These are phyloP conservation scores for Eucalyptus sp. DNA, from an alignment of 345 rosid genomes.

Conservation along the genomic window DNA sequence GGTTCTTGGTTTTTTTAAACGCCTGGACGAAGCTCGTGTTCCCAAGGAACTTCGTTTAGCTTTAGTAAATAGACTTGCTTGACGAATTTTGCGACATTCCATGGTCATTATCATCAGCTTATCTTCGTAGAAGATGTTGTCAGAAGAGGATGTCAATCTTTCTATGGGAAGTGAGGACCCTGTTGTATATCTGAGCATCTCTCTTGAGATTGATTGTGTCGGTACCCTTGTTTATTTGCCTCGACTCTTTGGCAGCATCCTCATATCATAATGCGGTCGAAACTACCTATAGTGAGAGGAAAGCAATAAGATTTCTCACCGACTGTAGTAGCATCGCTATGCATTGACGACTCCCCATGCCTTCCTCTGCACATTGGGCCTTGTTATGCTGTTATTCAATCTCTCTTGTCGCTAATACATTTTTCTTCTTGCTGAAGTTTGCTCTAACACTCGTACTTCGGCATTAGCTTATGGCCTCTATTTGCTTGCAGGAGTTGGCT, in stretches of 20 bases:
- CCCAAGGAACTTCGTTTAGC: neutral
- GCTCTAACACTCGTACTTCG: neutral
- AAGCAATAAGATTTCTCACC: neutral
- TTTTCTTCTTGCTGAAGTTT: neutral
- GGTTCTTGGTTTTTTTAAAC: neutral
- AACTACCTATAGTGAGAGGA: neutral
- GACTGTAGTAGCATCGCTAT: neutral
- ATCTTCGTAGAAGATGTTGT: neutral
- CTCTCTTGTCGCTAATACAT: neutral
- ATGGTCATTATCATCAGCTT: neutral
- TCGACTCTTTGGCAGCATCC: neutral
- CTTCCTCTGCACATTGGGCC: neutral
- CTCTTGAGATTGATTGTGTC: neutral
- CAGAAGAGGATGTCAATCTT: neutral
- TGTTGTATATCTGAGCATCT: neutral
- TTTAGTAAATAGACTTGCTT: neutral
- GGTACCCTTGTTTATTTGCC: neutral
- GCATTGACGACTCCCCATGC: neutral
- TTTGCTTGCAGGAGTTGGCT: constrained; percentile 63
- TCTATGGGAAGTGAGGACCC: neutral
- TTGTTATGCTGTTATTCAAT: neutral
- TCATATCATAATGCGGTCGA: neutral
- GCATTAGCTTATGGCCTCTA: neutral
- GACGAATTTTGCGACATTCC: neutral
- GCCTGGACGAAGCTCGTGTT: neutral